Evolutionary conservation across 2,329 filamentous ascomycete genomes (phyloP).

Genomic region (Clonostachys rosea): DNA sequence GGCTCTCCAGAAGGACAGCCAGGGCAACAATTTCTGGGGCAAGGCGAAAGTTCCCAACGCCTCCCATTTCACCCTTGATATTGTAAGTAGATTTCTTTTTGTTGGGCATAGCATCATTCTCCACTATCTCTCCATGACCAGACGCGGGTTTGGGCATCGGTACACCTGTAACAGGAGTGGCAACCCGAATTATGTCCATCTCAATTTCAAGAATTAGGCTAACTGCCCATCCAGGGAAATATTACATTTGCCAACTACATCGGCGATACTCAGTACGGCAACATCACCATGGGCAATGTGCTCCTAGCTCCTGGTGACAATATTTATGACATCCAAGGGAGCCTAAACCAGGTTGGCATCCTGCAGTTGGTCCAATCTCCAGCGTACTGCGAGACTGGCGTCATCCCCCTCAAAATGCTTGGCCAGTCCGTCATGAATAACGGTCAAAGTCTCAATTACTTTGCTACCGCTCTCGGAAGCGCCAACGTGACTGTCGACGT

Average conservation of each 20-base stretch:
- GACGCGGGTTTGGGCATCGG: no score
- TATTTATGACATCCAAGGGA: constrained; percentile 47
- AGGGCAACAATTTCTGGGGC: constrained; percentile 57
- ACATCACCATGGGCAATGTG: constrained; percentile 52
- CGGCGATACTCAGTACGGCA: constrained; percentile 45
- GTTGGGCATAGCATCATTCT: not conserved
- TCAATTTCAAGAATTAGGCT: not conserved
- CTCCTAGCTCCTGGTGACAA: constrained; percentile 55
- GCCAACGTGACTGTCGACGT: constrained; percentile 47
- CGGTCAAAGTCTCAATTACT: constrained; percentile 50
- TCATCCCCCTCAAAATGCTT: constrained; percentile 49
- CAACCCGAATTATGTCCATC: not conserved
- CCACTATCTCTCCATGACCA: no score
- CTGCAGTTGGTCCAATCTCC: constrained; percentile 28
- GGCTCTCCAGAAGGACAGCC: constrained; percentile 25
- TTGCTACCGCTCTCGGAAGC: constrained; percentile 45
- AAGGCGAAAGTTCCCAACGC: constrained; percentile 58
- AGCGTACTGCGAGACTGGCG: constrained; percentile 46
- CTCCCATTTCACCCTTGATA: constrained; percentile 58
- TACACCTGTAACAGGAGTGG: no score
- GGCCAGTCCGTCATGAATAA: constrained; percentile 47
- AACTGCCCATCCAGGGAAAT: constrained; percentile 44
- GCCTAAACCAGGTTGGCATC: constrained; percentile 43
- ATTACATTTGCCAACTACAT: constrained; percentile 56
- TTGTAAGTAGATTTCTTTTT: constrained; percentile 36